Base-by-base conservation (phyloP, 768 basidiomycete species). In the Psilocybe sp. region DNA sequence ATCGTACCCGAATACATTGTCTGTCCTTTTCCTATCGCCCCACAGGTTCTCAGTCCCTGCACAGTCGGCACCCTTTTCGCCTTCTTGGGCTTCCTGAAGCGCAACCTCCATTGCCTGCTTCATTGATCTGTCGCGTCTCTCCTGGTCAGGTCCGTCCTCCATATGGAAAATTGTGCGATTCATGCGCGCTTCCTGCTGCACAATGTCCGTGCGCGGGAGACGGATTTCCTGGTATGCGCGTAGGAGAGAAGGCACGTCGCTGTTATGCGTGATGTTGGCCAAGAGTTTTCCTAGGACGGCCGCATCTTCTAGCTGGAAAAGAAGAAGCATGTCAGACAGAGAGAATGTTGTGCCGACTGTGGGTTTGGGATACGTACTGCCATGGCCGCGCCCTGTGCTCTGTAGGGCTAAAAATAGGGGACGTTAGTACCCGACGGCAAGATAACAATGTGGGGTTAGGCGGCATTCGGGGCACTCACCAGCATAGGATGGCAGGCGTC, bases 111-210 rank as follows among this genome's bases (percentile, higher is more conserved):
- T 82, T 19, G 77, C 80, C 1, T 45, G 50, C 10, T 67, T 68
- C 80, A 85, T 83, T 14, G 69, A 65, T n/a, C 57, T 61, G 50
- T 84, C 84, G 19, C 83, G 70, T 41, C 60, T 62, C 46, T 70
- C 62, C 51, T 84, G 83, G 32, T 71, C 74, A 1, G 74, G 72
- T 0, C 82, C 81, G 47, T 84, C 84, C 0, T 68, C 66, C 0
- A 82, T 61, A 57, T 85, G 82, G 62, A 84, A 84, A 39, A 77
- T 74, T 40, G 66, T 52, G 52, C 80, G 77, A 58, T 83, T 83
- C 32, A 74, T 54, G 1, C 77, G 70, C 4, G 79, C 74, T 14
- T 74, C 70, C 0, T 59, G 58, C 54, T 85, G 83, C 1, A 78
- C 80, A 12, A 60, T 67, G 0, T 75, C 68, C 3, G 80, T 72